Evolutionary conservation across 2,329 filamentous ascomycete species (phyloP).

Genomic region (Arthrinium puccinioides): DNA sequence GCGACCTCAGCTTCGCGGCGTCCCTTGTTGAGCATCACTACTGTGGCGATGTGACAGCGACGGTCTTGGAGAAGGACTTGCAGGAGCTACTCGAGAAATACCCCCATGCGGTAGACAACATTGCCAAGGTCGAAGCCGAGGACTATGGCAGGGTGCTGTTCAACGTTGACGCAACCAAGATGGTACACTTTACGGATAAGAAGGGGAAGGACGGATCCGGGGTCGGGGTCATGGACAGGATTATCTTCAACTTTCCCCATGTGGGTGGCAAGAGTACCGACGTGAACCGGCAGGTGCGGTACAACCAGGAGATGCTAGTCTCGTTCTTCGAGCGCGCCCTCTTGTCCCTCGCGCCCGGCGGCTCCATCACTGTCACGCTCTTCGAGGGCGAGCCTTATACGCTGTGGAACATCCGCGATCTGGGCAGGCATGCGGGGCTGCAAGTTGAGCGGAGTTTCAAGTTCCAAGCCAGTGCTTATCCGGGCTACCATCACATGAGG

Average conservation of each 20-base stretch:
- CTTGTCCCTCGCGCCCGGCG: slow-evolving; percentile 44
- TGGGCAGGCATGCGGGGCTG: slow-evolving; percentile 71
- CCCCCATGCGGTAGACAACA: slow-evolving; percentile 58
- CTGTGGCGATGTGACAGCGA: slow-evolving; percentile 61
- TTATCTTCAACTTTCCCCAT: slow-evolving; percentile 97
- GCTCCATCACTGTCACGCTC: slow-evolving; percentile 70
- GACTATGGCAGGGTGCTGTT: slow-evolving; percentile 43
- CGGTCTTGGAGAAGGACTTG: slow-evolving; percentile 53
- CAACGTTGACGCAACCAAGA: slow-evolving; percentile 60
- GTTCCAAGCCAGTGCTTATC: slow-evolving; percentile 62
- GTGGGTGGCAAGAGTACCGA: slow-evolving; percentile 88
- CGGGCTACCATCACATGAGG: slow-evolving; percentile 65
- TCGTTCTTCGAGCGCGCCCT: slow-evolving; percentile 55
- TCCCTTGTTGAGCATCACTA: slow-evolving; percentile 59
- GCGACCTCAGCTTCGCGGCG: slow-evolving; percentile 71
- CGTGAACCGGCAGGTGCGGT: slow-evolving; percentile 86
- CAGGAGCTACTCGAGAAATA: slow-evolving; percentile 64
- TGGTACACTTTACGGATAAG: slow-evolving; percentile 39
- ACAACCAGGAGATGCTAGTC: slow-evolving; percentile 77
- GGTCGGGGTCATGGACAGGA: slow-evolving; percentile 44
- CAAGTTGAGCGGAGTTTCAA: slow-evolving; percentile 62
- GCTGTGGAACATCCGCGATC: slow-evolving; percentile 86
- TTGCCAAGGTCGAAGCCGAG: slow-evolving; percentile 42
- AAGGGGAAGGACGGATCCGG: slow-evolving; percentile 20
- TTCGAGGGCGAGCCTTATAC: slow-evolving; percentile 95